phyloP scores from a whole-genome alignment of 2,329 filamentous ascomycete genomes.

The Scortechinia acanthostroma region DNA sequence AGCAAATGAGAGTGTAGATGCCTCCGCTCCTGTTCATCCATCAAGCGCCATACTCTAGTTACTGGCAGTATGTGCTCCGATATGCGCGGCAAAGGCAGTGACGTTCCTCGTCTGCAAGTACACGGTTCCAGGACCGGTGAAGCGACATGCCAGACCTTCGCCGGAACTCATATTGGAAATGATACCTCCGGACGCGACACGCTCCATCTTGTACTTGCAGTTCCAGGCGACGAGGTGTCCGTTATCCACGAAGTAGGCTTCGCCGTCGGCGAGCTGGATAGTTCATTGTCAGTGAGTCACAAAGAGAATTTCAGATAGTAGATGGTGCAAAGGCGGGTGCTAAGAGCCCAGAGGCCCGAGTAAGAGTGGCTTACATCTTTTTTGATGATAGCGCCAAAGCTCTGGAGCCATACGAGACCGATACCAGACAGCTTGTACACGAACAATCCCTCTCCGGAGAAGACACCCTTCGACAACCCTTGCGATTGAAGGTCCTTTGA shows the following conservation, averaged over 20 bases:
- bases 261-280: constrained; percentile 47
- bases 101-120: constrained; percentile 86
- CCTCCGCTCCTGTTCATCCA: not conserved
- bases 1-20: not conserved
- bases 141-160: constrained; percentile 91
- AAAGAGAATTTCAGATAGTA: constrained; percentile 3
- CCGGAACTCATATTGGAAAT: constrained; percentile 77
- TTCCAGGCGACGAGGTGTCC: constrained; percentile 96
- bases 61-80: not conserved
- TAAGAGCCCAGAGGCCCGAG: constrained; percentile 32
- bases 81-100: not conserved
- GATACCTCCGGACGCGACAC: constrained; percentile 82
- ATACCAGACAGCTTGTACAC: not conserved
- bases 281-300: too few relatives aligned
- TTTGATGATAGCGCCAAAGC: not conserved
- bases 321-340: too few relatives aligned
- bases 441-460: constrained; percentile 1
- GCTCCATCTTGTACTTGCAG: constrained; percentile 84
- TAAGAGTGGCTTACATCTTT: constrained; percentile 22
- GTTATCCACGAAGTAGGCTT: constrained; percentile 88
- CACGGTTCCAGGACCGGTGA: constrained; percentile 82
- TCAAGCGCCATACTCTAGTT: not conserved
- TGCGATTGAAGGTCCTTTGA: not conserved
- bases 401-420: not conserved
- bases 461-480: not conserved